Evolutionary conservation across 768 basidiomycete species (phyloP).

Genomic region (Boletus bicolor): DNA sequence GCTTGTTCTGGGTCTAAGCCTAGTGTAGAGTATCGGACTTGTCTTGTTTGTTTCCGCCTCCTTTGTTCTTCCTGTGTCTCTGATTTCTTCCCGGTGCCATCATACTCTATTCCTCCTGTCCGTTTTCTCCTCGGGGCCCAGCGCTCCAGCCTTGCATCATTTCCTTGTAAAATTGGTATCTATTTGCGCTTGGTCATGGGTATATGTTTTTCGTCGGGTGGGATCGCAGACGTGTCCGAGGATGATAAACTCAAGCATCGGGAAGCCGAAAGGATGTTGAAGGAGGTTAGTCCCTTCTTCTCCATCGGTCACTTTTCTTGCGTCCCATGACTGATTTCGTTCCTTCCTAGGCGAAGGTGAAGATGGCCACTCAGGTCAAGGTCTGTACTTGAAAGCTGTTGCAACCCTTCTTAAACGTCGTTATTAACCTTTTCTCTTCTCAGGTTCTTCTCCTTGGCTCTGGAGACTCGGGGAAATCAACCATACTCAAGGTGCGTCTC

Average conservation of each 20-base stretch:
- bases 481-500: slow-evolving; percentile 70
- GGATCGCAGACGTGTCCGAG: slow-evolving; percentile 58
- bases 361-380: slow-evolving; percentile 73
- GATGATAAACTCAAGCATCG: slow-evolving; percentile 63
- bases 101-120: background rate
- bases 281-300: slow-evolving; percentile 50
- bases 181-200: slow-evolving; percentile 50
- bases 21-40: slow-evolving; percentile 2
- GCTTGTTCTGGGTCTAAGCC: slow-evolving; percentile 19
- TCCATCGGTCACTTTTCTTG: background rate
- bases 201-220: slow-evolving; percentile 66
- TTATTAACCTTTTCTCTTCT: background rate
- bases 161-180: slow-evolving; percentile 6
- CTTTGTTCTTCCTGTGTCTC: background rate
- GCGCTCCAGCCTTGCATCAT: slow-evolving; percentile 7
- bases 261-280: slow-evolving; percentile 75
- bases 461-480: slow-evolving; percentile 92
- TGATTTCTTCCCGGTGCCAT: background rate
- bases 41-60: background rate
- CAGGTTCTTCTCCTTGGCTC: slow-evolving; percentile 88
- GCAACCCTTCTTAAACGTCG: background rate
- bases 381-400: slow-evolving; percentile 34
- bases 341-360: slow-evolving; percentile 61
- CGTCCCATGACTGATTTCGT: background rate
- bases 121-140: slow-evolving; percentile 6